Conservation (phyloP, 495 filamentous ascomycete genomes). For the Aspergillus taichungensis region DNA sequence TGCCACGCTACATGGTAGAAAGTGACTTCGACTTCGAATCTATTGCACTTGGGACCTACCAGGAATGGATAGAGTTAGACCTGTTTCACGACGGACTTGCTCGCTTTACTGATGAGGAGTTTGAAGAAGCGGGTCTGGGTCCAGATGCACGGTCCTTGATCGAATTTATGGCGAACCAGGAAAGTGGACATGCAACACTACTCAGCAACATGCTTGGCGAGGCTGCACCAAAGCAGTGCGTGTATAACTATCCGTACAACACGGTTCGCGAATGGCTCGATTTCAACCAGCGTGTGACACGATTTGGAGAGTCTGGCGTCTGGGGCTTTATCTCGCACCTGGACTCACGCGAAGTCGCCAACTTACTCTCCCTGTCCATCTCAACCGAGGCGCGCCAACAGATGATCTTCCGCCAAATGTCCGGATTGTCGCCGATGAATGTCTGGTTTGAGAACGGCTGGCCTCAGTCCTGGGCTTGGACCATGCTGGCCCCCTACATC, state of each 20-base stretch:
- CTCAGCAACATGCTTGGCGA: constrained; percentile 72
- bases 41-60: constrained; percentile 59
- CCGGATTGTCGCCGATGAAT: constrained; percentile 75
- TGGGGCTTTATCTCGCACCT: constrained; percentile 80
- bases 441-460: constrained; percentile 77
- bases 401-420: constrained; percentile 80
- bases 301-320: constrained; percentile 73
- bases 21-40: constrained; percentile 73
- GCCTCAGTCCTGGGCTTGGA: constrained; percentile 84
- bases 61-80: constrained; percentile 85
- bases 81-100: constrained; percentile 77
- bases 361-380: constrained; percentile 67
- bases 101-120: constrained; percentile 62
- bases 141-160: constrained; percentile 66
- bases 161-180: constrained; percentile 79
- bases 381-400: constrained; percentile 83
- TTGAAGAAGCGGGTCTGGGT: constrained; percentile 55
- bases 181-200: constrained; percentile 70
- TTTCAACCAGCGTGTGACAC: constrained; percentile 79
- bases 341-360: constrained; percentile 64
- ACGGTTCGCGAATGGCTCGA: constrained; percentile 75
- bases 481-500: constrained; percentile 77
- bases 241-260: constrained; percentile 73
- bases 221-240: constrained; percentile 60
- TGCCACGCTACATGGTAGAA: constrained; percentile 60